Evolutionary conservation across 495 filamentous ascomycete species (phyloP), one percentile per base, ranked within the genome.

Genomic region (Peziza echinospora): DNA sequence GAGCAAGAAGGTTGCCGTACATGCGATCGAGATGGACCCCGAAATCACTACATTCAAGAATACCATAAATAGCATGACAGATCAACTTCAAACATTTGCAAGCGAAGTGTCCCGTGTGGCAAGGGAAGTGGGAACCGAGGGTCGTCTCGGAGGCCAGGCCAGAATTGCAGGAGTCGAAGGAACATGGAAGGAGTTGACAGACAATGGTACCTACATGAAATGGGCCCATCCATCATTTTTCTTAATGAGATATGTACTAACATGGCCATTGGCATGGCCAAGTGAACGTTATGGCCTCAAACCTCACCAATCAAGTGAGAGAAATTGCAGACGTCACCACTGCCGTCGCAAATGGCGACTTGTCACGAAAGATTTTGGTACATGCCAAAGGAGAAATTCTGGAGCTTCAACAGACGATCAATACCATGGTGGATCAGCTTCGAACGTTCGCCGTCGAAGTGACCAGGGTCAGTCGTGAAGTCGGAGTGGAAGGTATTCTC

Each of bases 21-120:
- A 96, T 60, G 81, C 82, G 6, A 74, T 85, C 54, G 89, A 99
- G 64, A 89, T 94, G 82, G 89, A 99, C 70, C 86, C 89, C 0
- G 91, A 99, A 69, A 99, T 99, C 56, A 84, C 82, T n/a, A 87
- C 80, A 4, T 99, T 99, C 72, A 99, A 99, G 67, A 77, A 82
- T 47, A 94, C 86, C 34, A 77, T 84, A 66, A 99, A 99, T 58
- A 92, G 78, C 46, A 99, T 99, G 89, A 92, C 96, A 73, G 89
- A 96, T 60, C 89, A 96, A 65, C 71, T 97, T 46, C 86, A 94
- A 61, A 81, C 89, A 45, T 97, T 97, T 64, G 86, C 89, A 56
- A 87, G 81, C 61, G 86, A 97, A 66, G 89, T 97, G 54, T 96
- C 91, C 49, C 77, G 84, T 54, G 81, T 97, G 52, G 89, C 89